A percentile compares a stretch with the other conserved stretches of the same genome.
These are phyloP conservation scores for Tricholomella constricta DNA, from an alignment of 768 basidiomycete genomes.

Conservation along the genomic window DNA sequence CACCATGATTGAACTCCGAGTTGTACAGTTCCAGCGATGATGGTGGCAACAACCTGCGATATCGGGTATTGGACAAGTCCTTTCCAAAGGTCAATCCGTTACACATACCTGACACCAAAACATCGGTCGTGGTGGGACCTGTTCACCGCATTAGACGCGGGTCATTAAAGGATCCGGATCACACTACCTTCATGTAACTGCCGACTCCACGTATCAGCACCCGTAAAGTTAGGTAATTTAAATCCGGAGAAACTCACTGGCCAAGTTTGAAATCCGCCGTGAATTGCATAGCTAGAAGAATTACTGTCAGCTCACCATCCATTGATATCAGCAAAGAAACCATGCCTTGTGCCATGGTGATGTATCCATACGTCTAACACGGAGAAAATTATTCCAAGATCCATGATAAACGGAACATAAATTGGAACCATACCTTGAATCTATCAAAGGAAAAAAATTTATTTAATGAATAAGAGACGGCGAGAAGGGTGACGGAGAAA, in stretches of 20 bases:
- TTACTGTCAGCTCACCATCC: constrained; percentile 23
- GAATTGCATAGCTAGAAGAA: constrained; percentile 58
- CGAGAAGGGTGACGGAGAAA: not conserved
- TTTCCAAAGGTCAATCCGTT: not conserved
- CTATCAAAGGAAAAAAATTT: constrained; percentile 20
- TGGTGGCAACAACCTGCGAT: constrained; percentile 50
- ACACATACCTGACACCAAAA: constrained; percentile 58
- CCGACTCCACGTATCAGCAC: not conserved
- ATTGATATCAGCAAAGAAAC: not conserved
- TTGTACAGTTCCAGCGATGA: constrained; percentile 67
- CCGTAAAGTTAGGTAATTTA: not conserved
- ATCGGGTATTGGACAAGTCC: not conserved
- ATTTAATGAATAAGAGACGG: too few species aligned
- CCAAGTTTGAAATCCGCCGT: constrained; percentile 77
- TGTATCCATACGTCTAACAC: constrained; percentile 70
- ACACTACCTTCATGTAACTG: constrained; percentile 47
- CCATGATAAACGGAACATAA: not conserved
- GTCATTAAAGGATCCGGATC: not conserved
- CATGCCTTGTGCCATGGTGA: constrained; percentile 57
- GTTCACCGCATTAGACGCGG: not conserved
- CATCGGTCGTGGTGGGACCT: constrained; percentile 67
- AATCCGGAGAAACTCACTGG: constrained; percentile 46
- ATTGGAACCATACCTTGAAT: constrained; percentile 34
- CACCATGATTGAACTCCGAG: constrained; percentile 67
- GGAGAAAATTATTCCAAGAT: constrained; percentile 25